Percentiles rank a stretch among this genome's conserved stretches.
phyloP scores from a whole-genome alignment of 1,284 basidiomycete species.

The Fistulinella cinereoalba region DNA sequence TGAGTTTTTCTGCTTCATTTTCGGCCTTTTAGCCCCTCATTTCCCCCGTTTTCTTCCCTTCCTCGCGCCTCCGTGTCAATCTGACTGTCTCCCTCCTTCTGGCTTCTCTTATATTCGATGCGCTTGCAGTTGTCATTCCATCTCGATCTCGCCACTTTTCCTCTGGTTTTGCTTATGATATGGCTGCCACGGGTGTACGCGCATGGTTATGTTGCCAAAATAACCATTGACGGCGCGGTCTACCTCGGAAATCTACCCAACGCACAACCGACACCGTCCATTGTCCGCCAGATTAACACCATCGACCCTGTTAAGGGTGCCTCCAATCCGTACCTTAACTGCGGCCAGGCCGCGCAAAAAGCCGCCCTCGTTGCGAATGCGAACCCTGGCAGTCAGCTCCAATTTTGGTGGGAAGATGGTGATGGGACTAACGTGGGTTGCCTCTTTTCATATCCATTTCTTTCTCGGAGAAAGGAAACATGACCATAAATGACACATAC shows the following conservation, averaged over 20 bases:
- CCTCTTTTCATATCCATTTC: slow-evolving; percentile 6
- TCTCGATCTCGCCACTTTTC: slow-evolving; percentile 11
- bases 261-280: slow-evolving; percentile 41
- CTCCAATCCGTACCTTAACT: slow-evolving; percentile 55
- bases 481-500: too few relatives aligned
- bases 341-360: slow-evolving; percentile 54
- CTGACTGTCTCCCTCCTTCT: background rate
- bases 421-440: slow-evolving; percentile 47
- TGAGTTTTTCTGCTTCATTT: background rate
- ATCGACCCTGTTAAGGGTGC: slow-evolving; percentile 64
- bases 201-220: slow-evolving; percentile 55
- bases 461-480: background rate
- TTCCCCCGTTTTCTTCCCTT: background rate
- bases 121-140: background rate
- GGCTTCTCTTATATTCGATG: slow-evolving; percentile 5
- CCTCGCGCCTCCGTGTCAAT: background rate
- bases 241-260: slow-evolving; percentile 55
- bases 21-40: background rate
- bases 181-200: slow-evolving; percentile 40
- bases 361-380: slow-evolving; percentile 55
- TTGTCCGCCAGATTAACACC: slow-evolving; percentile 58
- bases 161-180: slow-evolving; percentile 24
- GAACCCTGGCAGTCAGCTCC: slow-evolving; percentile 59
- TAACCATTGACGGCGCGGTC: slow-evolving; percentile 54
- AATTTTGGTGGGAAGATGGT: slow-evolving; percentile 59